Percentiles rank a stretch among this genome's conserved stretches.
Evolutionary conservation across 2,329 filamentous ascomycete species (phyloP).

Genomic region (Monosporascus ibericus): DNA sequence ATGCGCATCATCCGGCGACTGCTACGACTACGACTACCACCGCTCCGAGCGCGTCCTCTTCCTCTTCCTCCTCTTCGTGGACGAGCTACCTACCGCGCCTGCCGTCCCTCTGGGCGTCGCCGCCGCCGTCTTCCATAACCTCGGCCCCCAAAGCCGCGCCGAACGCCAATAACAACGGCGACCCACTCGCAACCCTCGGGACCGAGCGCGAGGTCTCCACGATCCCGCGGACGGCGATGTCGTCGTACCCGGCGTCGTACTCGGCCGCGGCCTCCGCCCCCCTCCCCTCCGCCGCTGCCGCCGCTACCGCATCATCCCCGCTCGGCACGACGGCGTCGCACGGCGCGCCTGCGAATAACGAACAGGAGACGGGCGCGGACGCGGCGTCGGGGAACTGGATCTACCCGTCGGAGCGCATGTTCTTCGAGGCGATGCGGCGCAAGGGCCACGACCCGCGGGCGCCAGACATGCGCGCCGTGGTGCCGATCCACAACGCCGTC

Average conservation of each 20-base stretch:
- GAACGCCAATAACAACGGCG: not conserved
- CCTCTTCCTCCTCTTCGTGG: slow-evolving; percentile 33
- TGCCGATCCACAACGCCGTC: slow-evolving; percentile 96
- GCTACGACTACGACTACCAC: slow-evolving; percentile 16
- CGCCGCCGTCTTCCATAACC: slow-evolving; percentile 12
- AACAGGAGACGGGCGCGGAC: slow-evolving; percentile 70
- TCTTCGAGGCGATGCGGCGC: slow-evolving; percentile 93
- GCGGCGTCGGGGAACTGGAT: slow-evolving; percentile 81
- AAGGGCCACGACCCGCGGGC: slow-evolving; percentile 71
- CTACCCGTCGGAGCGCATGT: slow-evolving; percentile 94
- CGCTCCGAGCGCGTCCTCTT: slow-evolving; percentile 27
- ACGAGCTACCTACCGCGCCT: slow-evolving; percentile 36
- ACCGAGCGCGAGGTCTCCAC: slow-evolving; percentile 69
- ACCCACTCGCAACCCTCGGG: slow-evolving; percentile 39
- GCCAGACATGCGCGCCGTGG: slow-evolving; percentile 81
- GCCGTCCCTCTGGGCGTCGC: slow-evolving; percentile 31
- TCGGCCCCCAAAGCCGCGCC: slow-evolving; percentile 4
- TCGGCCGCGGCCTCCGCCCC: slow-evolving; percentile 26
- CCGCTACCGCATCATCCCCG: slow-evolving; percentile 25
- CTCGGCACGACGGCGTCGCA: slow-evolving; percentile 7
- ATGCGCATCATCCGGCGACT: slow-evolving; percentile 1
- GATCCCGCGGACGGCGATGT: slow-evolving; percentile 55
- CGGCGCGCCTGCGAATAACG: slow-evolving; percentile 53
- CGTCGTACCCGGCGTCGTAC: not conserved
- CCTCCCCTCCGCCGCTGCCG: slow-evolving; percentile 28